Conservation (phyloP, 208 protist genomes). For the Leishmania guyanensis region DNA sequence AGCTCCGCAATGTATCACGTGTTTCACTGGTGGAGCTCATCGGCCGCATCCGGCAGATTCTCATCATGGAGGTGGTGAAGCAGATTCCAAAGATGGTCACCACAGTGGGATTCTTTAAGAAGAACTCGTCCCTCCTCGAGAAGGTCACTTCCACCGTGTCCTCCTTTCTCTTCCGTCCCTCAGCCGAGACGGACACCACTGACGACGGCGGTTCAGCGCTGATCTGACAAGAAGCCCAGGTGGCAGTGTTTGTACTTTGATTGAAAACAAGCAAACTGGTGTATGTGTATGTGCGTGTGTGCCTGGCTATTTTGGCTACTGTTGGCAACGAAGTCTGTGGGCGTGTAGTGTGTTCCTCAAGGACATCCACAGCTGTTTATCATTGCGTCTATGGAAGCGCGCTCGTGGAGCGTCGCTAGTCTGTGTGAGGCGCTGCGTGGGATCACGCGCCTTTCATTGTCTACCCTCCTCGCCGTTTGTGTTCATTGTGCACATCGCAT, state of each 20-base stretch:
- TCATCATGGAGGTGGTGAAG: slow-evolving; percentile 50
- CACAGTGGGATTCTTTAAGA: slow-evolving; percentile 50
- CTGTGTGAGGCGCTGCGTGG: not conserved
- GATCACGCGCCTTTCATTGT: not conserved
- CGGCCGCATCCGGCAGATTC: slow-evolving; percentile 34
- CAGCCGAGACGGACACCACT: slow-evolving; percentile 19
- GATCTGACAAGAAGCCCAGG: slow-evolving; percentile 7
- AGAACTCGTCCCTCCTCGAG: slow-evolving; percentile 35
- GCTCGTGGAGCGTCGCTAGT: not conserved
- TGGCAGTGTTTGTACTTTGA: not conserved
- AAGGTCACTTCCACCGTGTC: slow-evolving; percentile 31
- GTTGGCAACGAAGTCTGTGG: not conserved
- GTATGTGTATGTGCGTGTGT: not conserved
- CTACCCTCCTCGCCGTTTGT: slow-evolving; percentile 1
- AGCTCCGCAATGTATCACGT: slow-evolving; percentile 41
- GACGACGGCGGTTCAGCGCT: slow-evolving; percentile 25
- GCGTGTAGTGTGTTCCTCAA: not conserved
- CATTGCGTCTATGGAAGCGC: not conserved
- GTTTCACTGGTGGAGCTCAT: slow-evolving; percentile 37
- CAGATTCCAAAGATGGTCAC: slow-evolving; percentile 54
- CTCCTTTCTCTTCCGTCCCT: slow-evolving; percentile 25
- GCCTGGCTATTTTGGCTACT: not conserved
- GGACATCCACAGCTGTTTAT: not conserved
- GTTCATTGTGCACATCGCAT: not conserved
- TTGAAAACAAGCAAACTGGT: not conserved